These are phyloP conservation scores for Paraconiothyrium sp. DNA, from an alignment of 2,329 filamentous ascomycete genomes.

Conservation along the genomic window DNA sequence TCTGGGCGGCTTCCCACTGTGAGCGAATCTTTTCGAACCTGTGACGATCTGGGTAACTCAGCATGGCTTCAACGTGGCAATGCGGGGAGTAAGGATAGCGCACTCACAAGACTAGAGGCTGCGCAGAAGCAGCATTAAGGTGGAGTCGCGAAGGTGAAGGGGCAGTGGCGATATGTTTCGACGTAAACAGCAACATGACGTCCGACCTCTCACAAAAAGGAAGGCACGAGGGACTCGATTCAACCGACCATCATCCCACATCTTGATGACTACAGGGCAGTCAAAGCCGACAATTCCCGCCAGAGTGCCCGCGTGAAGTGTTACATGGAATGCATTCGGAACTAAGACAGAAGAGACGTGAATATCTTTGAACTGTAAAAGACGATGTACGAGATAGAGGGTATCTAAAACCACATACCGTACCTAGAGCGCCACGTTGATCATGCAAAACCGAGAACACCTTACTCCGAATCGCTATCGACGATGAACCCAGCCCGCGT, in stretches of 20 bases:
- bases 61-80: constrained; percentile 39
- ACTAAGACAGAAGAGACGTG: background rate
- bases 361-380: background rate
- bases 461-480: constrained; percentile 55
- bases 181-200: constrained; percentile 5
- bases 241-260: background rate
- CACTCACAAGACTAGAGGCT: constrained; percentile 14
- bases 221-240: background rate
- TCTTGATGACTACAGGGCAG: background rate
- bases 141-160: constrained; percentile 1
- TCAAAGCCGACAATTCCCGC: background rate
- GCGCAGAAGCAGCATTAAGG: background rate
- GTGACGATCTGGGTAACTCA: constrained; percentile 43
- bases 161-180: constrained; percentile 8
- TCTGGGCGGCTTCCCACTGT: constrained; percentile 43
- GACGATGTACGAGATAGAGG: constrained; percentile 18
- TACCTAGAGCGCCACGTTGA: constrained; percentile 31
- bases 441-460: constrained; percentile 14
- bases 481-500: constrained; percentile 55
- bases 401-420: constrained; percentile 33
- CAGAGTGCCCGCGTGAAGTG: background rate
- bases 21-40: constrained; percentile 46
- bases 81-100: constrained; percentile 17
- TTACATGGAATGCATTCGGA: background rate
- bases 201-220: constrained; percentile 6